Conservation (phyloP, 768 basidiomycete species). For the Russula ochroleuca region DNA sequence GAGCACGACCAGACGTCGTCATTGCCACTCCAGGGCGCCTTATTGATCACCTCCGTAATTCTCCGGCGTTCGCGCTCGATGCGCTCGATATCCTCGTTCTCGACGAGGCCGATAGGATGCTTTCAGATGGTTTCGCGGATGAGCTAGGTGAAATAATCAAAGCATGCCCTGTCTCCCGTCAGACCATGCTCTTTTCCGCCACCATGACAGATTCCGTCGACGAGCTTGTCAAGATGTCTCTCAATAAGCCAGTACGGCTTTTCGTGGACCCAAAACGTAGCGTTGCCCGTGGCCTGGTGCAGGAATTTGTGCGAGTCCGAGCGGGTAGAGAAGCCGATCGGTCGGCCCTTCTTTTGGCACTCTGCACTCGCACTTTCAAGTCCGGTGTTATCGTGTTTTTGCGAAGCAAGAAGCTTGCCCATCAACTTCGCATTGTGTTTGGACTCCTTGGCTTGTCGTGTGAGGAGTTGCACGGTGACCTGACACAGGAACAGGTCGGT, state of each 20-base stretch:
- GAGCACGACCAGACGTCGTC: constrained; percentile 86
- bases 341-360: constrained; percentile 66
- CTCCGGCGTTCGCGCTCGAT: constrained; percentile 88
- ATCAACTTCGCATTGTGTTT: constrained; percentile 95
- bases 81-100: constrained; percentile 90
- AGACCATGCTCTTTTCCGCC: constrained; percentile 98
- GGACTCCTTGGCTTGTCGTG: constrained; percentile 83
- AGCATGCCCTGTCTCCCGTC: constrained; percentile 79
- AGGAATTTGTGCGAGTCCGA: constrained; percentile 93
- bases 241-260: constrained; percentile 88
- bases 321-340: constrained; percentile 74
- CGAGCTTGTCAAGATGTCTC: constrained; percentile 85
- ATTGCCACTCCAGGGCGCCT: constrained; percentile 92
- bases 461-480: constrained; percentile 91
- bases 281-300: constrained; percentile 79
- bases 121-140: constrained; percentile 91
- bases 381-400: constrained; percentile 87
- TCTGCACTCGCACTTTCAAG: constrained; percentile 88
- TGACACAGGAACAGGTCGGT: constrained; percentile 90
- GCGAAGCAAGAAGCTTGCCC: constrained; percentile 93
- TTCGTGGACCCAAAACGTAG: constrained; percentile 93
- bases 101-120: constrained; percentile 98
- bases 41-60: constrained; percentile 96
- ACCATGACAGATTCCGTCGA: constrained; percentile 98
- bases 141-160: constrained; percentile 92